Conservation (phyloP, 2,329 filamentous ascomycete species). For the Botrytis cinerea region DNA sequence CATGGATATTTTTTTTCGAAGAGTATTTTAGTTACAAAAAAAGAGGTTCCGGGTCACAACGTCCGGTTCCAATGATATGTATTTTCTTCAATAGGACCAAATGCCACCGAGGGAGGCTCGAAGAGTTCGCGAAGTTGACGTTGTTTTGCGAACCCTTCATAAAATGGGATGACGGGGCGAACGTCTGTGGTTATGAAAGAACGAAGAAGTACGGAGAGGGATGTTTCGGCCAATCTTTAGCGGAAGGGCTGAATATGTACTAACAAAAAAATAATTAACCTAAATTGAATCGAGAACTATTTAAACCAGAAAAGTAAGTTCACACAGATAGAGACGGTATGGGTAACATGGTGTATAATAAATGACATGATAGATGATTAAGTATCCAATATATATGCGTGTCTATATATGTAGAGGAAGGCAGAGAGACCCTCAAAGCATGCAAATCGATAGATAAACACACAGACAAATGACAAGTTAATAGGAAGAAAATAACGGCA, state of each 20-base stretch:
- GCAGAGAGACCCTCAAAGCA: background rate
- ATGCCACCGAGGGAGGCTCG: conserved; percentile 23
- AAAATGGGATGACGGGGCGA: conserved; percentile 7
- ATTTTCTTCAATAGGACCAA: background rate
- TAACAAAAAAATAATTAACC: background rate
- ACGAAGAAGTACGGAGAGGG: background rate
- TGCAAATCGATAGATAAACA: background rate
- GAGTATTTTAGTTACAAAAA: conserved; percentile 32
- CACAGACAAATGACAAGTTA: background rate
- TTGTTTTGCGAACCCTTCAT: conserved; percentile 20
- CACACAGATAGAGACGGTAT: background rate
- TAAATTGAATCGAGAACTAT: conserved; percentile 7
- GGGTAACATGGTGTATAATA: background rate
- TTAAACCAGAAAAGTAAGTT: conserved; percentile 14
- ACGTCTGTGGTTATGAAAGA: conserved; percentile 20
- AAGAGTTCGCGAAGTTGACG: conserved; percentile 6
- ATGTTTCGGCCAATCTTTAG: conserved; percentile 17
- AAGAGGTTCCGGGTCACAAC: background rate
- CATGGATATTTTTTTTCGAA: conserved; percentile 34
- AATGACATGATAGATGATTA: background rate
- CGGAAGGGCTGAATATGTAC: conserved; percentile 18
- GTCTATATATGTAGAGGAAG: background rate
- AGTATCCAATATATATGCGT: background rate
- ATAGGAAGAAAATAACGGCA: background rate
- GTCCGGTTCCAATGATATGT: background rate